These are phyloP conservation scores for Raddia distichophylla DNA, from an alignment of 176 grass and related monocot species.

Conservation along the genomic window DNA sequence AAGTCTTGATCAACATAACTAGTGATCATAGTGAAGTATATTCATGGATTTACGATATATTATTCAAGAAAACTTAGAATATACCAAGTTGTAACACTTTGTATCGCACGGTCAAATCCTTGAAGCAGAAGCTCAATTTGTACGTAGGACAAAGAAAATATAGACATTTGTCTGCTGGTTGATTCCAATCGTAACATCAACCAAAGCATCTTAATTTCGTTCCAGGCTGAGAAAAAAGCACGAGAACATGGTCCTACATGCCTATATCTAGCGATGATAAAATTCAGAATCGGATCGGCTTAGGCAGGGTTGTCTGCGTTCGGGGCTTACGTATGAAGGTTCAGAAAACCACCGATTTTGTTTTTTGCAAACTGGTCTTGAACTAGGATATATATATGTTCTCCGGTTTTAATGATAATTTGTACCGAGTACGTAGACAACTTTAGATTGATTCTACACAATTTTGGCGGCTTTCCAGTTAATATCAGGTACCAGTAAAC, in stretches of 20 bases:
- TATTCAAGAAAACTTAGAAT: too few relatives aligned
- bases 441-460: neutral
- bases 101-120: neutral
- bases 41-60: too few relatives aligned
- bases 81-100: neutral
- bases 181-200: slow-evolving; percentile 4
- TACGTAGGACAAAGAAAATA: neutral
- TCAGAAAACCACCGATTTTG: neutral
- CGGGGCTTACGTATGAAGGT: neutral
- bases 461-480: neutral
- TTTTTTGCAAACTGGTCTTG: neutral
- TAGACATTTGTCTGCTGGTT: neutral
- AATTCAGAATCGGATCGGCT: neutral
- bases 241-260: neutral
- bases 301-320: neutral
- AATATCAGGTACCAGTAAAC: neutral
- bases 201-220: slow-evolving; percentile 20
- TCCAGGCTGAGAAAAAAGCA: neutral
- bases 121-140: neutral
- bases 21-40: neutral
- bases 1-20: neutral
- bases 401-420: neutral
- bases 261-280: neutral
- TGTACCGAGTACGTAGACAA: neutral
- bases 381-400: neutral